Evolutionary conservation across 345 rosid genomes (phyloP).

Genomic region (Eucalyptus camaldulensis): DNA sequence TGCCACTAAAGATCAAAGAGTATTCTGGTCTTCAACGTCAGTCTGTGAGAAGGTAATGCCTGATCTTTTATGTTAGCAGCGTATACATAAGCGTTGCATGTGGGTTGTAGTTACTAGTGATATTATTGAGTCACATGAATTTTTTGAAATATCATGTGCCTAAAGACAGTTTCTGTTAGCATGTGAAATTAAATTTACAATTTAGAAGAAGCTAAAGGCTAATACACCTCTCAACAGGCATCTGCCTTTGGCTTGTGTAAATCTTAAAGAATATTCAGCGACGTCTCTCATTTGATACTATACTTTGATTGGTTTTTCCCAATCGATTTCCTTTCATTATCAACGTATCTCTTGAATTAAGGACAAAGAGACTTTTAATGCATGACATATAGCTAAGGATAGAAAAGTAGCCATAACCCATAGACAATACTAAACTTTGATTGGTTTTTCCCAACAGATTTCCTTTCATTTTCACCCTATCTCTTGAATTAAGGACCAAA

Average conservation of each 20-base stretch:
- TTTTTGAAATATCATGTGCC: background rate
- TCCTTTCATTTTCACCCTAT: background rate
- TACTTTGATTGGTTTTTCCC: background rate
- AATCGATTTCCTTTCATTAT: background rate
- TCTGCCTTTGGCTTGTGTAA: background rate
- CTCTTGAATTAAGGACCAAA: background rate
- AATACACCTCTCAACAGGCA: background rate
- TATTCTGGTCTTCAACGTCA: slow-evolving; percentile 83
- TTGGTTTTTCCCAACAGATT: background rate
- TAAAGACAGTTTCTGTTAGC: background rate
- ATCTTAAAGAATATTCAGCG: background rate
- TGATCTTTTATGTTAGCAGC: background rate
- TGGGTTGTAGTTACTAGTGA: background rate
- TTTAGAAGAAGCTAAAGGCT: background rate
- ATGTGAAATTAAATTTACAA: background rate
- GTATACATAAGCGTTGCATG: background rate
- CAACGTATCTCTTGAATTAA: background rate
- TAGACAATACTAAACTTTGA: background rate
- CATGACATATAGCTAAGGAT: background rate
- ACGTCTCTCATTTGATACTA: background rate
- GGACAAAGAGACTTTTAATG: background rate
- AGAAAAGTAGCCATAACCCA: background rate
- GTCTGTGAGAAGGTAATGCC: slow-evolving; percentile 60
- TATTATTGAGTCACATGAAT: background rate
- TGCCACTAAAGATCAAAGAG: slow-evolving; percentile 67